A percentile compares a stretch with the other conserved stretches of the same genome.
phyloP scores from a whole-genome alignment of 148 eudicot species.

The Limonium bicolor region DNA sequence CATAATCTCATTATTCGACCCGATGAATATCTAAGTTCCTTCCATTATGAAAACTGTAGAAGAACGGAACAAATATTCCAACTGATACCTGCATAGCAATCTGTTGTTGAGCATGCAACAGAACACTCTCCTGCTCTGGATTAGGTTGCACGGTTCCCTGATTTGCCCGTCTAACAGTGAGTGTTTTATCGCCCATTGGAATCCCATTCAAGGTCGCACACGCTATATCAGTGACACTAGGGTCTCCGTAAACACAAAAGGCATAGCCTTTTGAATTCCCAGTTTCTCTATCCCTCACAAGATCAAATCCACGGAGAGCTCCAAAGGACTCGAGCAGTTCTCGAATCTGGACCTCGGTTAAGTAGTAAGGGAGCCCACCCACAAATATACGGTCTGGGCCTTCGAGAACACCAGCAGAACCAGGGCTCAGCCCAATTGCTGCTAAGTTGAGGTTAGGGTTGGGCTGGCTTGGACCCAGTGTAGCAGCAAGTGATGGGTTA shows the following conservation, averaged over 20 bases:
- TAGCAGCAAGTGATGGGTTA: constrained; percentile 87
- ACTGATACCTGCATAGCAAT: constrained; percentile 66
- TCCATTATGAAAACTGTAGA: no score
- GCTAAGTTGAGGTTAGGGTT: constrained; percentile 36
- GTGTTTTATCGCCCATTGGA: constrained; percentile 90
- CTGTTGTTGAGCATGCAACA: constrained; percentile 94
- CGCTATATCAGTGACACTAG: constrained; percentile 32
- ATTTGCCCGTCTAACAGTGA: constrained; percentile 93
- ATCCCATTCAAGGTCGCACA: constrained; percentile 92
- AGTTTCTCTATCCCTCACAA: constrained; percentile 40
- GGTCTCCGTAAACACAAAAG: constrained; percentile 37
- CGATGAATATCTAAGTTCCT: no score
- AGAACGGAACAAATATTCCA: background rate
- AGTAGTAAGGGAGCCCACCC: constrained; percentile 53
- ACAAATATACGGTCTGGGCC: constrained; percentile 48
- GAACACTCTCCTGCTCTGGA: constrained; percentile 88
- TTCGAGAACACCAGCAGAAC: constrained; percentile 62
- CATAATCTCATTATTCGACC: no score
- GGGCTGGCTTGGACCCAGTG: constrained; percentile 95
- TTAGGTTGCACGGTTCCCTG: constrained; percentile 78
- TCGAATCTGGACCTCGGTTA: constrained; percentile 77
- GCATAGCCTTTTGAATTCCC: constrained; percentile 47
- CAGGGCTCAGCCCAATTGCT: constrained; percentile 79
- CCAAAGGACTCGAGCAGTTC: constrained; percentile 94
- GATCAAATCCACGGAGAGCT: constrained; percentile 50